Evolutionary conservation across 805 yeast genomes (phyloP).

Genomic region (Candida insectalens): DNA sequence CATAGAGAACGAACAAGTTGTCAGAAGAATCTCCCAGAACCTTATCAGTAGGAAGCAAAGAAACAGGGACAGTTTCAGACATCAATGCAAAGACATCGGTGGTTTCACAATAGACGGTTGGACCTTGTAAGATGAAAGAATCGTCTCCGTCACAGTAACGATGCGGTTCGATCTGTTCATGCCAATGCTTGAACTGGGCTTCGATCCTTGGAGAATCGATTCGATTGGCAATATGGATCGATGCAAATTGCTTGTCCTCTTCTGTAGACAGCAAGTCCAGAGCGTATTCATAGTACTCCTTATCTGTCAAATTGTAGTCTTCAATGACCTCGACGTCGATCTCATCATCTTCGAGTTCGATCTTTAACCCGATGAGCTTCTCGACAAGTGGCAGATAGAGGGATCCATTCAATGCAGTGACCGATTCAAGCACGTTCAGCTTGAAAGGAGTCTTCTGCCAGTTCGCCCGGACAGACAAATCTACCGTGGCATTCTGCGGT

Average conservation of each 20-base stretch:
- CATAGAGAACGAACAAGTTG: constrained; percentile 46
- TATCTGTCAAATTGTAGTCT: constrained; percentile 13
- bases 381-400: constrained; percentile 26
- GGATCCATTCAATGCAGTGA: constrained; percentile 26
- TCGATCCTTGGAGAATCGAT: constrained; percentile 52
- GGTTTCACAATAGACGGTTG: constrained; percentile 45
- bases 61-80: constrained; percentile 41
- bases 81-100: constrained; percentile 75
- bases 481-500: constrained; percentile 13
- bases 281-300: constrained; percentile 16
- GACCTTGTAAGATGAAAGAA: constrained; percentile 31
- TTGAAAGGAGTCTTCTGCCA: constrained; percentile 34
- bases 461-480: constrained; percentile 25
- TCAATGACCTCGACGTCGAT: constrained; percentile 21
- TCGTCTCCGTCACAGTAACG: constrained; percentile 8
- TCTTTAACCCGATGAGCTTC: constrained; percentile 18
- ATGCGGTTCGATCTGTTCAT: constrained; percentile 22
- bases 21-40: constrained; percentile 44
- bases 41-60: constrained; percentile 44
- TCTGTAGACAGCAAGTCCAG: constrained; percentile 7
- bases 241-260: constrained; percentile 18
- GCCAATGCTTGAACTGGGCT: constrained; percentile 50
- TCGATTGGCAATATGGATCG: constrained; percentile 37
- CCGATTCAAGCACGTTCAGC: constrained; percentile 32
- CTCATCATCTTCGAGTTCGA: constrained; percentile 10